A percentile compares a stretch with the other conserved stretches of the same genome.
Evolutionary conservation across 140 eudicot genomes (phyloP).

Genomic region (Stevia rebaudiana): DNA sequence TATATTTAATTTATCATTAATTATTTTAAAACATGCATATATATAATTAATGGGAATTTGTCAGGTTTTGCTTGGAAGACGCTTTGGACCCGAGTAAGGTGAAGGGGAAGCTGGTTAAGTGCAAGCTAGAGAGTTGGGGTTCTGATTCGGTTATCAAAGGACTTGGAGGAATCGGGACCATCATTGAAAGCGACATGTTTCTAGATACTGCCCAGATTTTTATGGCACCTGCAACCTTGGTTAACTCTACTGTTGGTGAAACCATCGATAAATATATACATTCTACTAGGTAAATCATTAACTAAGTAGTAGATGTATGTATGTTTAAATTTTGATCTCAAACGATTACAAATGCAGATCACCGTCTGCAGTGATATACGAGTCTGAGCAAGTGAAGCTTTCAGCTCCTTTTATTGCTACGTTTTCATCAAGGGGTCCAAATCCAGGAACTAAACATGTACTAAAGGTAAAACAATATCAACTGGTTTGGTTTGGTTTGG

Average conservation of each 20-base stretch:
- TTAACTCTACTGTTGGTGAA: slow-evolving; percentile 50
- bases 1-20: no score
- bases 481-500: no score
- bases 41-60: neutral
- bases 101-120: slow-evolving; percentile 73
- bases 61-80: slow-evolving; percentile 50
- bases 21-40: no score
- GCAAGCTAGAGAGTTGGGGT: slow-evolving; percentile 62
- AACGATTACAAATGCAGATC: slow-evolving; percentile 36
- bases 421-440: slow-evolving; percentile 95
- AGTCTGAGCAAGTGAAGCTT: slow-evolving; percentile 54
- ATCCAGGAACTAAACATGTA: slow-evolving; percentile 58
- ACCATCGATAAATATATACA: slow-evolving; percentile 42
- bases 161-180: slow-evolving; percentile 68
- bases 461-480: slow-evolving; percentile 55
- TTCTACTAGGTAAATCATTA: slow-evolving; percentile 47
- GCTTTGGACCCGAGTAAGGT: slow-evolving; percentile 77
- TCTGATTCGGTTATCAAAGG: slow-evolving; percentile 75
- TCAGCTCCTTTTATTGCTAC: slow-evolving; percentile 74
- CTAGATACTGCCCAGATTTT: slow-evolving; percentile 63
- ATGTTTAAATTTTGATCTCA: no score
- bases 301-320: no score
- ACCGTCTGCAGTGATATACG: slow-evolving; percentile 69
- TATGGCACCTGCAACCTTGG: slow-evolving; percentile 89
- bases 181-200: slow-evolving; percentile 50